These are phyloP conservation scores for Spergularia azorica DNA, from an alignment of 179 eudicot species.

Conservation along the genomic window DNA sequence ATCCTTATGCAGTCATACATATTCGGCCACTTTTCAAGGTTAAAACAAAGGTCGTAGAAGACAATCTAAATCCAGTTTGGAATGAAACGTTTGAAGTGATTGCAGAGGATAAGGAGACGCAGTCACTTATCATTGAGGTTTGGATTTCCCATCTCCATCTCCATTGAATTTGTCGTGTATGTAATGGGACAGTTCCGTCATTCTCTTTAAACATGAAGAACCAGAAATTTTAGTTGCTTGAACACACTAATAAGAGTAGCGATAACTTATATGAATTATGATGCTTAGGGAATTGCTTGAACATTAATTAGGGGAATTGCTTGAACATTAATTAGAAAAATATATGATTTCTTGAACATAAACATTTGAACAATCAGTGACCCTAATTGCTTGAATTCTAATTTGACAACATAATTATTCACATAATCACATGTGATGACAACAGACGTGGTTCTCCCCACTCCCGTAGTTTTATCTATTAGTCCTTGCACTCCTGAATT, in stretches of 20 bases:
- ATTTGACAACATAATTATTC: too few relatives aligned
- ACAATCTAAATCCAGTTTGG: conserved; percentile 93
- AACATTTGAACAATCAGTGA: too few relatives aligned
- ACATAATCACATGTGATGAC: too few relatives aligned
- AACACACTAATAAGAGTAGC: not conserved
- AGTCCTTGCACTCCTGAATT: too few relatives aligned
- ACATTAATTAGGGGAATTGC: not conserved
- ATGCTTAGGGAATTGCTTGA: not conserved
- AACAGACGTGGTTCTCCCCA: too few relatives aligned
- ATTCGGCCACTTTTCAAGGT: conserved; percentile 83
- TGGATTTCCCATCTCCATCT: conserved; percentile 25
- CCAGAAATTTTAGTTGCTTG: not conserved
- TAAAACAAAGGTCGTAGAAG: conserved; percentile 73
- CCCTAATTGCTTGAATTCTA: too few relatives aligned
- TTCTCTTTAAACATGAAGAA: not conserved
- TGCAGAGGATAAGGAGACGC: conserved; percentile 95
- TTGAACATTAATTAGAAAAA: too few relatives aligned
- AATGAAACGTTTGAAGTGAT: conserved; percentile 77
- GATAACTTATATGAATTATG: too few relatives aligned
- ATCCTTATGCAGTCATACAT: conserved; percentile 71
- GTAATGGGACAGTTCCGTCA: not conserved
- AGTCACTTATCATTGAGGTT: conserved; percentile 76
- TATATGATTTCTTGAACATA: too few relatives aligned
- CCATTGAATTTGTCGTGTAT: not conserved
- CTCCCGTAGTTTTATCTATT: too few relatives aligned